Evolutionary conservation across 805 yeast species (phyloP), one percentile per base, ranked within the genome.

Genomic region (Saccharomycopsis amapae): DNA sequence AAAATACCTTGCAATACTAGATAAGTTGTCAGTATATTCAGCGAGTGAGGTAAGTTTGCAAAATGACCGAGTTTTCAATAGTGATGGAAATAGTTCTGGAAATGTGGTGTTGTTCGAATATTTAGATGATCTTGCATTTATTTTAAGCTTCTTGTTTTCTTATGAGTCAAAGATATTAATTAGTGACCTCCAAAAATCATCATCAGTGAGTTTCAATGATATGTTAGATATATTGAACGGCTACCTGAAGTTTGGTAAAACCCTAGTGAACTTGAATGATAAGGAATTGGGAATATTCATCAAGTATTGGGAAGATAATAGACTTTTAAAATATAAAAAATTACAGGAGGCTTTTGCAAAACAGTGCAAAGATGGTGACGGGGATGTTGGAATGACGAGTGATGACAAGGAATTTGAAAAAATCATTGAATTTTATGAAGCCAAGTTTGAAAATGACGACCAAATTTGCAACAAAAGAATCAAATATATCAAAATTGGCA

Each of bases 261-360:
- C 32, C 1, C 18, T 24, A 10, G 35, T 22, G 5, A 50, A 48
- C 28, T 12, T 38, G 12, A 24, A 40, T 15, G 28, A 40, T 23
- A 24, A 37, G 18, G 28, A 50, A 13, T n/a, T 48, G 6, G 53
- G 53, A 2, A 23, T 50, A 12, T 50, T 44, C 24, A 40, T 50
- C 5, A 44, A 50, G 26, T 50, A 34, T 23, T 50, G 53, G 53
- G 47, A 48, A 31, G 45, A 47, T 40, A 45, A 42, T 13, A 31
- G 51, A 33, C 26, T 37, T 17, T 17, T 50, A 9, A 38, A 24
- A 15, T 48, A 48, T 31, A 38, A 24, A 32, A 5, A n/a, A 4
- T n/a, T 31, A 4, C 28, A 35, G 20, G 30, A 42, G 39, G 45
- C 35, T n/a, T 24, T 43, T 18, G 23, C n/a, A 26, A 36, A 34